Evolutionary conservation across 306 rosid genomes (phyloP), one percentile per base, ranked within the genome.

Genomic region (Rosa rugosa): DNA sequence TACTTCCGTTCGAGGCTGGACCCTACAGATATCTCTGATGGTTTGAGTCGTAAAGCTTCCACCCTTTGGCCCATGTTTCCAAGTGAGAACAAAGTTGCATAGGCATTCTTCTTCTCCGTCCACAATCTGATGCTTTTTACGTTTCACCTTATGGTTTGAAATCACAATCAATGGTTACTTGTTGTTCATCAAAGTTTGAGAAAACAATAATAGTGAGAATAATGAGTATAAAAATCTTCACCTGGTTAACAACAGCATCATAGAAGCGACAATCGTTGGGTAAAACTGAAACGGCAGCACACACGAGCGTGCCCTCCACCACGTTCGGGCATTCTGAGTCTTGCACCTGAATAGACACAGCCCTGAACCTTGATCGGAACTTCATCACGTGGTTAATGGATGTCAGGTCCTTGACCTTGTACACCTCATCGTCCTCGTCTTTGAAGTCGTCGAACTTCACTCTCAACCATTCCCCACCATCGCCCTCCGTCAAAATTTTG

Each of bases 1-100:
- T 78, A 84, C 79, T 17, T 50, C 1, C 41, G 36, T 22, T 11
- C 5, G 36, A 69, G 85, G 73, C 77, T 82, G 88, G 75, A 90
- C 80, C 50, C 64, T 14, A 69, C 98, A 93, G 36, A 91, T 86
- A 54, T 79, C 75, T 11, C 69, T 90, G 36, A 93, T 50, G 16
- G 40, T 14, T 47, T 84, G 31, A 25, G 56, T 10, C 11, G 90
- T 78, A 51, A 83, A 66, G 20, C n/a, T n/a, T n/a, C 83, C 85
- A 51, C 56, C 77, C 72, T 74, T 79, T 69, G 93, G 98, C 71
- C 98, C 98, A 17, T 88, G 92, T 74, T 75, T 76, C 97, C 97
- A 93, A 3, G 0, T 34, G 50, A 91, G 87, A 63, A 75, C 14
- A 80, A 88, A 90, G 65, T 46, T 68, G 79, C 98, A 94, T 40